Conservation (phyloP, 805 yeast species). For the Jamesozyma spencerorum region DNA sequence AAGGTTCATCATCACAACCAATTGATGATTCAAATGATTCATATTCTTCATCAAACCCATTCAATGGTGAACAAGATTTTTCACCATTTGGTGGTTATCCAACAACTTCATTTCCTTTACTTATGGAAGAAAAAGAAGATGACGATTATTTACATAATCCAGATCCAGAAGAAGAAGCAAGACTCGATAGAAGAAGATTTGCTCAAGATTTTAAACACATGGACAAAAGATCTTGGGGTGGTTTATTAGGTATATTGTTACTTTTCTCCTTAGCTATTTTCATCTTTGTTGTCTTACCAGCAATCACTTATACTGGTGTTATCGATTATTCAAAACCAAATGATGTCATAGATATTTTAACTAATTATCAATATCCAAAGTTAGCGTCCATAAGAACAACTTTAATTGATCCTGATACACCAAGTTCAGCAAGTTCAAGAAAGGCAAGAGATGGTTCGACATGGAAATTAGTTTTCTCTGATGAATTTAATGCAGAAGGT, state of each 20-base stretch:
- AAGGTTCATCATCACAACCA: conserved; percentile 4
- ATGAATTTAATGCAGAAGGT: conserved; percentile 85
- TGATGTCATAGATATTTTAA: conserved; percentile 32
- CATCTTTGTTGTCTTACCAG: conserved; percentile 76
- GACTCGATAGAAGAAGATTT: conserved; percentile 64
- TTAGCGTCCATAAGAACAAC: conserved; percentile 43
- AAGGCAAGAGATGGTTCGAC: conserved; percentile 48
- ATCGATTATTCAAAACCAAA: conserved; percentile 23
- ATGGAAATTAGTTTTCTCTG: conserved; percentile 79
- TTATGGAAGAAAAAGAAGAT: conserved; percentile 85
- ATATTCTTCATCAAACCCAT: conserved; percentile 22
- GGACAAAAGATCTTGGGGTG: conserved; percentile 55
- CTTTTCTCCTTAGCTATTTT: conserved; percentile 53
- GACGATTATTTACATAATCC: conserved; percentile 96
- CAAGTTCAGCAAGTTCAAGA: conserved; percentile 39
- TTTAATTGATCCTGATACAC: conserved; percentile 58
- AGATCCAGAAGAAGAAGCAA: conserved; percentile 87
- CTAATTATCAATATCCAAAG: conserved; percentile 42
- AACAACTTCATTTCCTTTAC: conserved; percentile 81
- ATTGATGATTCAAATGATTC: conserved; percentile 20
- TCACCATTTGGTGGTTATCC: conserved; percentile 97
- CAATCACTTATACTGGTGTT: conserved; percentile 71
- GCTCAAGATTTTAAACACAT: conserved; percentile 52
- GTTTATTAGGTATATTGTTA: conserved; percentile 49
- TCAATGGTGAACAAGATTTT: conserved; percentile 45